These are phyloP conservation scores for Xylariaceae sp. DNA, from an alignment of 2,329 filamentous ascomycete species.

Conservation along the genomic window DNA sequence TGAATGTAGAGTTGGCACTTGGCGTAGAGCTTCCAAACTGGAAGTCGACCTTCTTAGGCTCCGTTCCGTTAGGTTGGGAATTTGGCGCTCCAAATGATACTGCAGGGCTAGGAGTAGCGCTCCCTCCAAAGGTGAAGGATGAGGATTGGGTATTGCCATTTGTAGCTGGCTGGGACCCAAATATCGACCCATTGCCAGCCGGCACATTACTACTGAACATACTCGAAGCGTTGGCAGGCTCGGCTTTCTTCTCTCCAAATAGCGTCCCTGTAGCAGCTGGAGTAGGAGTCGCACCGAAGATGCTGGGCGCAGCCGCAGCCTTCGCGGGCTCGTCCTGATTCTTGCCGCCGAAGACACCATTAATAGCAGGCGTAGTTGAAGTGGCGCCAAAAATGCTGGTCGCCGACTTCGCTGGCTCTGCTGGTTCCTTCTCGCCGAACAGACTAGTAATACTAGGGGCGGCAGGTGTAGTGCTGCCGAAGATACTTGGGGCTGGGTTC, in stretches of 20 bases:
- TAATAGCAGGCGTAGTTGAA: no score
- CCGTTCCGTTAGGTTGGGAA: constrained; percentile 12
- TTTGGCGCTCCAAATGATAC: constrained; percentile 15
- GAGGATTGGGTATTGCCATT: constrained; percentile 10
- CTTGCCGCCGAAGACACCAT: background rate
- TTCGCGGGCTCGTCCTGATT: background rate
- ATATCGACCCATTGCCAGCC: constrained; percentile 16
- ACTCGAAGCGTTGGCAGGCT: background rate
- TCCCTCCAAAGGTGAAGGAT: constrained; percentile 7
- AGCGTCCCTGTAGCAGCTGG: background rate
- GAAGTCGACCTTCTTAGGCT: constrained; percentile 15
- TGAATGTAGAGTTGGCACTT: constrained; percentile 18
- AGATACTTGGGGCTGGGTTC: no score
- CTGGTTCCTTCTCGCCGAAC: background rate
- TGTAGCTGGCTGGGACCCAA: constrained; percentile 16
- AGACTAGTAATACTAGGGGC: background rate
- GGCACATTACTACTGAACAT: constrained; percentile 5
- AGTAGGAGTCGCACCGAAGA: background rate
- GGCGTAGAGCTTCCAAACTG: constrained; percentile 15
- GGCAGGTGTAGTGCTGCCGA: background rate
- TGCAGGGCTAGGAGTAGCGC: constrained; percentile 1
- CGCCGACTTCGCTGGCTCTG: background rate
- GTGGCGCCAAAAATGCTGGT: background rate
- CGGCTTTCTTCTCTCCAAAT: background rate
- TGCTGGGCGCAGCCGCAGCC: background rate